Evolutionary conservation across 495 filamentous ascomycete genomes (phyloP), one percentile per base, ranked within the genome.

Genomic region (Diplogelasinospora grovesii): DNA sequence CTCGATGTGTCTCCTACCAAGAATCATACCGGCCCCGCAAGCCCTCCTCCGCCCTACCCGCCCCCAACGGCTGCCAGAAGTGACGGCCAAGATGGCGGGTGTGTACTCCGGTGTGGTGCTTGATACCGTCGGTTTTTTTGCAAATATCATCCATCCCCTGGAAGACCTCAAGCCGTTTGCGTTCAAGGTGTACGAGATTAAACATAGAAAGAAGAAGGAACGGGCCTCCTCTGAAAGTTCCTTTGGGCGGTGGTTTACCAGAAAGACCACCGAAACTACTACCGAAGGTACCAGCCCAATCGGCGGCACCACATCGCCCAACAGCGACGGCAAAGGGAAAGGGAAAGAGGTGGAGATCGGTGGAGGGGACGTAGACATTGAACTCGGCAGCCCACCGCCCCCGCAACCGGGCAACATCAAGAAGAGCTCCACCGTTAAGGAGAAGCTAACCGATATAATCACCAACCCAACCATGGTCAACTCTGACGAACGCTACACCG

Each of bases 11-110:
- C 58, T 74, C 15, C 65, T 81, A 7, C 81, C 81, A 22, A 78
- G 79, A 33, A 73, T 85, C 29, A 68, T 83, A 21, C 81, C 81
- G 19, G 81, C 81, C 3, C 81, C 81, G 13, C 79, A 83, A 57
- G 74, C 75, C 22, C 66, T 83, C 19, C 56, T 82, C 24, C 69
- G 74, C 30, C 68, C 77, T 7, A 55, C 66, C 3, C 73, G 81
- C 1, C 80, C 77, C 3, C 59, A 63, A 43, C 73, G 78, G 30
- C 63, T 81, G 24, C 70, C 73, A 45, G 63, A 74, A 36, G 62
- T 66, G 14, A 65, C 64, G 7, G 73, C 74, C 36, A 68, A 63
- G 23, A 70, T 79, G 52, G 62, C 70, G 0, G 75, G 77, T 15
- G 73, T 82, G n/a, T 63, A 76, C 50, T 72, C 68, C 36, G 78